A percentile compares a stretch with the other conserved stretches of the same genome.
phyloP scores from a whole-genome alignment of 1,139 yeast species.

The Geotrichum candidum region DNA sequence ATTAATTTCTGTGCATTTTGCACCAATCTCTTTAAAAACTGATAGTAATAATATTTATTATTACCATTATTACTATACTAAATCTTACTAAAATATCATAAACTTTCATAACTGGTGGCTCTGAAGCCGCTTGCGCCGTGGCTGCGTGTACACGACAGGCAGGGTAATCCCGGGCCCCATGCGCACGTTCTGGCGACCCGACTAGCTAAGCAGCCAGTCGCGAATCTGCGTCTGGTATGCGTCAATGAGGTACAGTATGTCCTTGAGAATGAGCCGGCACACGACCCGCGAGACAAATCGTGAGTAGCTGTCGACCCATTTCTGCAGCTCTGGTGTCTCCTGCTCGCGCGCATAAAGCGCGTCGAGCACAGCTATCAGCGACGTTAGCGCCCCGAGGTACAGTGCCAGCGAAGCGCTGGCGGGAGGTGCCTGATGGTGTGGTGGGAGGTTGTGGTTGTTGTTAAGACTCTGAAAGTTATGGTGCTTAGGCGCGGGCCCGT shows the following conservation, averaged over 20 bases:
- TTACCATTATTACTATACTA: neutral
- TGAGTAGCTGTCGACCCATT: conserved; percentile 24
- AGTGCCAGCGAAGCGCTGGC: neutral
- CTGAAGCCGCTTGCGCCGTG: neutral
- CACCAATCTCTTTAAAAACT: neutral
- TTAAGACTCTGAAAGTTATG: neutral
- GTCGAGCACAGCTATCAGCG: conserved; percentile 12
- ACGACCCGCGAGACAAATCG: conserved; percentile 23
- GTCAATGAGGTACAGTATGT: conserved; percentile 22
- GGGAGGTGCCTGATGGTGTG: neutral
- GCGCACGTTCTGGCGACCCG: neutral
- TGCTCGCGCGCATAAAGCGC: conserved; percentile 1
- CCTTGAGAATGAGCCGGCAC: conserved; percentile 25
- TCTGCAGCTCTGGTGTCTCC: neutral
- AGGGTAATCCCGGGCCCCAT: neutral
- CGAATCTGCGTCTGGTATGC: conserved; percentile 24
- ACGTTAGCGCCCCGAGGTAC: conserved; percentile 11
- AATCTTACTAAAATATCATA: neutral
- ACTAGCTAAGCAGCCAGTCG: neutral
- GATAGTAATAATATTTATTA: neutral
- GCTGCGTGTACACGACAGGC: neutral
- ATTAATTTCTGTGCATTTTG: neutral
- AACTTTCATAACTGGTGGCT: neutral
- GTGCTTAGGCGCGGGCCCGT: neutral
- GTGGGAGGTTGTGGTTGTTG: neutral